These are phyloP conservation scores for Pichia sp. DNA, from an alignment of 1,139 yeast genomes.

Conservation along the genomic window DNA sequence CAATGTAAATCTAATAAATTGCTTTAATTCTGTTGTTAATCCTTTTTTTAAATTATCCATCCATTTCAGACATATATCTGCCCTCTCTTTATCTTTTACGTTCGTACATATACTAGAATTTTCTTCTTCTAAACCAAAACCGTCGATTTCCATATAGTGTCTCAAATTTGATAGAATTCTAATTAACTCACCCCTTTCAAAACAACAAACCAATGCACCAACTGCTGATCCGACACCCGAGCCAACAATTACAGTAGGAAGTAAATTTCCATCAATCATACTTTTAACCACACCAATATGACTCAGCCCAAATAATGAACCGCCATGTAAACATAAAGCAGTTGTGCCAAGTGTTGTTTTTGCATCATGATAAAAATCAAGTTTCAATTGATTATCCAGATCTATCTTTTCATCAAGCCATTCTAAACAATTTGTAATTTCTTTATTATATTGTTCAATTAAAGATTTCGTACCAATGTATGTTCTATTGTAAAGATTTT, in stretches of 20 bases:
- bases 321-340: slow-evolving; percentile 87
- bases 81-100: neutral
- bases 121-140: slow-evolving; percentile 39
- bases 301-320: slow-evolving; percentile 86
- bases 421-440: slow-evolving; percentile 65
- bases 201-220: slow-evolving; percentile 75
- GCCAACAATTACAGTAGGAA: slow-evolving; percentile 87
- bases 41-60: slow-evolving; percentile 43
- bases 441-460: slow-evolving; percentile 80
- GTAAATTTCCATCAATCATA: slow-evolving; percentile 58
- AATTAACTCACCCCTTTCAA: slow-evolving; percentile 43
- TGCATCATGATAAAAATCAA: slow-evolving; percentile 86
- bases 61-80: slow-evolving; percentile 11
- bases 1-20: slow-evolving; percentile 73
- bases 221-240: slow-evolving; percentile 93
- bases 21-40: slow-evolving; percentile 75
- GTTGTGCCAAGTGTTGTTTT: slow-evolving; percentile 87
- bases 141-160: slow-evolving; percentile 5
- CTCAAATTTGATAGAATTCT: slow-evolving; percentile 10
- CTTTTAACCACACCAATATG: slow-evolving; percentile 91
- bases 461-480: slow-evolving; percentile 82
- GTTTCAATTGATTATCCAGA: slow-evolving; percentile 48
- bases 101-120: slow-evolving; percentile 31
- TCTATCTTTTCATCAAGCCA: slow-evolving; percentile 33
- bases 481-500: slow-evolving; percentile 70